Conservation (phyloP, 2,329 filamentous ascomycete genomes). For the Talaromyces rugulosus region DNA sequence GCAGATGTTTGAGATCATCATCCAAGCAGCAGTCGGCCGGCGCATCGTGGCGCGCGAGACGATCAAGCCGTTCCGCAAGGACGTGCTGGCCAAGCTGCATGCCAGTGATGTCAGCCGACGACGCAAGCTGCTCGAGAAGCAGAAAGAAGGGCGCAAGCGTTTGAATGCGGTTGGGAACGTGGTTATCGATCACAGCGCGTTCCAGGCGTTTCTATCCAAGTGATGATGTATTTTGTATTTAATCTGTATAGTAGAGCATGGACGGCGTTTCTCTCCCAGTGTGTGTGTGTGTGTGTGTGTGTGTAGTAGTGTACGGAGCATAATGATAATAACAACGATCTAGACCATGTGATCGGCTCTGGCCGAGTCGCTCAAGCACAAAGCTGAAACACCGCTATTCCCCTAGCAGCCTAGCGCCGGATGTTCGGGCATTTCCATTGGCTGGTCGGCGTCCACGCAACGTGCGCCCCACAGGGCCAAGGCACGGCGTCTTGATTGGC, state of each 20-base stretch:
- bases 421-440: neutral
- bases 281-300: too few relatives aligned
- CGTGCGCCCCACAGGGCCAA: neutral
- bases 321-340: too few relatives aligned
- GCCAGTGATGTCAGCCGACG: slow-evolving; percentile 80
- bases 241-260: neutral
- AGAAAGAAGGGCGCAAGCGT: slow-evolving; percentile 91
- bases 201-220: slow-evolving; percentile 89
- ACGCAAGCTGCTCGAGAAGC: slow-evolving; percentile 87
- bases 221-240: slow-evolving; percentile 29
- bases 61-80: slow-evolving; percentile 93
- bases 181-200: slow-evolving; percentile 91
- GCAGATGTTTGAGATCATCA: slow-evolving; percentile 96
- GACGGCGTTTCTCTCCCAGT: neutral
- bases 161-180: slow-evolving; percentile 76
- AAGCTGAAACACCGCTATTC: neutral
- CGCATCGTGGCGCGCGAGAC: slow-evolving; percentile 87
- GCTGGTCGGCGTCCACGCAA: neutral
- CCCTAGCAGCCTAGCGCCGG: neutral
- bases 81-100: slow-evolving; percentile 88
- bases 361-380: too few relatives aligned
- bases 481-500: neutral
- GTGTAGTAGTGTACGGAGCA: too few relatives aligned
- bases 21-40: slow-evolving; percentile 81
- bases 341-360: neutral